phyloP scores from a whole-genome alignment of 2,329 filamentous ascomycete genomes.

The Nothopassalora personata region DNA sequence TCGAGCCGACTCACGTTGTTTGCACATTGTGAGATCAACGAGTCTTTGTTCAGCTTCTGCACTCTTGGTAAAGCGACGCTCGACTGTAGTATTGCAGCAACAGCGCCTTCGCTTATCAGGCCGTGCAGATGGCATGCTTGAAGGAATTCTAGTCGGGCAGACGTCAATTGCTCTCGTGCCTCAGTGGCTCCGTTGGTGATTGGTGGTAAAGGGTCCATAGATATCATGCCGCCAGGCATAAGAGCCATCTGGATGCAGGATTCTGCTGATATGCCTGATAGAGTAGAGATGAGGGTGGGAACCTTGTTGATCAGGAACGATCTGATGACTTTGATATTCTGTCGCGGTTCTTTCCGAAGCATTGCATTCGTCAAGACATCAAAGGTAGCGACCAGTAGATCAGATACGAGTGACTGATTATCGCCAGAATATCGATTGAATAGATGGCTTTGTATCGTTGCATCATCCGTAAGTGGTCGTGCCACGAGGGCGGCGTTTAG shows the following conservation, averaged over 20 bases:
- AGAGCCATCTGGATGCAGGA: constrained; percentile 62
- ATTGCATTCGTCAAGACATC: constrained; percentile 84
- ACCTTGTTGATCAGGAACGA: constrained; percentile 80
- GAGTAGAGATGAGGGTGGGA: constrained; percentile 55
- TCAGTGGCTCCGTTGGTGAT: constrained; percentile 55
- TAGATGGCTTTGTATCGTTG: constrained; percentile 69
- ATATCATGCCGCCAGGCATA: constrained; percentile 47
- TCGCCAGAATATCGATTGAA: constrained; percentile 83
- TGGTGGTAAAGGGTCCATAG: constrained; percentile 61
- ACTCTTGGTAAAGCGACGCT: constrained; percentile 71
- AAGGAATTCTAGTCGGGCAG: constrained; percentile 75
- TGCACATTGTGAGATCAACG: constrained; percentile 71
- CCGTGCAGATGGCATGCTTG: constrained; percentile 86
- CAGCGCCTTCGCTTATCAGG: constrained; percentile 71
- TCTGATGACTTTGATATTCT: constrained; percentile 65
- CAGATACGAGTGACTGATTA: constrained; percentile 68
- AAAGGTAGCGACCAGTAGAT: constrained; percentile 82
- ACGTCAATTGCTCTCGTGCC: constrained; percentile 54
- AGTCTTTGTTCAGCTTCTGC: constrained; percentile 71
- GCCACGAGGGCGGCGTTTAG: constrained; percentile 76
- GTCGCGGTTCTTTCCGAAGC: constrained; percentile 59
- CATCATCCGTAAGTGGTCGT: constrained; percentile 77
- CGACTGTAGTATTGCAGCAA: constrained; percentile 75
- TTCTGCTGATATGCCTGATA: constrained; percentile 57
- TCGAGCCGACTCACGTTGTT: constrained; percentile 70